Evolutionary conservation across 1,284 basidiomycete species (phyloP).

Genomic region (Cryptococcus jaspeensis): DNA sequence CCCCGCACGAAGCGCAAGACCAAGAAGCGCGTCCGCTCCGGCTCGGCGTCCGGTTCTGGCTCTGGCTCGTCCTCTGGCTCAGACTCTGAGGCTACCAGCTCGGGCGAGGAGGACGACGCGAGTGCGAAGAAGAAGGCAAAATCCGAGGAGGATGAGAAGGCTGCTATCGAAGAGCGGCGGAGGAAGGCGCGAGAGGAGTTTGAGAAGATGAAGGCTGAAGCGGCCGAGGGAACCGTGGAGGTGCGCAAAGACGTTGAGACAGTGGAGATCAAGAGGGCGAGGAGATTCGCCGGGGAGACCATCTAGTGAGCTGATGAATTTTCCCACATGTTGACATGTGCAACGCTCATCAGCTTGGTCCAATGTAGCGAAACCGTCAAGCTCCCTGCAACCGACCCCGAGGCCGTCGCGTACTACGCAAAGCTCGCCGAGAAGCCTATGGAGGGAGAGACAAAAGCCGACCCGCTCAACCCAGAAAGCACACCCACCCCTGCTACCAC

Average conservation of each 20-base stretch:
- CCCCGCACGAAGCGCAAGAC: constrained; percentile 13
- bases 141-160: constrained; percentile 14
- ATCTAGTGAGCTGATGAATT: constrained; percentile 39
- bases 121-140: constrained; percentile 12
- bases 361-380: constrained; percentile 44
- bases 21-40: constrained; percentile 9
- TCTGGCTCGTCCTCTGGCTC: constrained; percentile 12
- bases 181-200: constrained; percentile 25
- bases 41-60: constrained; percentile 14
- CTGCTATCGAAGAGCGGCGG: constrained; percentile 22
- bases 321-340: too few relatives aligned
- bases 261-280: constrained; percentile 41
- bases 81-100: constrained; percentile 7
- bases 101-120: constrained; percentile 18
- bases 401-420: constrained; percentile 33
- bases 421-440: constrained; percentile 2
- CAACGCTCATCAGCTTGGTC: too few relatives aligned
- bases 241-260: constrained; percentile 20
- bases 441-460: not conserved
- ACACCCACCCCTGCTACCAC: constrained; percentile 1
- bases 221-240: constrained; percentile 3
- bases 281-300: constrained; percentile 47
- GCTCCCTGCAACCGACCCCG: constrained; percentile 37
- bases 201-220: constrained; percentile 21
- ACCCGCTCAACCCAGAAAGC: not conserved